Base-by-base conservation (phyloP, 176 grass and related monocot genomes). In the Oryza punctata region DNA sequence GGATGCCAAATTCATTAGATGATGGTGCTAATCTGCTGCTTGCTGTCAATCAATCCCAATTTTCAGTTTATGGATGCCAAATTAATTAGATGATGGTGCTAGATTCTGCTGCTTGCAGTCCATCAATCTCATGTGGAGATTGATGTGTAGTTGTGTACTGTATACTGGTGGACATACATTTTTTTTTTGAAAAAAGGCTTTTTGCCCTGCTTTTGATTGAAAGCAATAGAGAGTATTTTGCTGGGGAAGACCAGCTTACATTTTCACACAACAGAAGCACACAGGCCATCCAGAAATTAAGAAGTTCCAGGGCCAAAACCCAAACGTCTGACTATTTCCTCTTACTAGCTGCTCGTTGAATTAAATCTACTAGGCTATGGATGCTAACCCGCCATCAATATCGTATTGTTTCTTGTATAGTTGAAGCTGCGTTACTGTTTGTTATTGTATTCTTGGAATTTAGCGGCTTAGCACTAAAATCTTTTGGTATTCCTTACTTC, bases 401-500 rank as follows among this genome's bases (percentile, higher is more conserved):
- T 75, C 13, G 1, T 76, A 54, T 35, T 72, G 32, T 72, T 72
- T 86, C 37, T 61, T 29, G 18, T 87, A 32, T 80, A 24, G 23
- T 80, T 28, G 10, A 67, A 30, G 13, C 43, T 28, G 0, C 16
- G 11, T 73, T 38, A 47, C 78, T 63, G 83, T 2, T 4, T 74
- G 40, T 9, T 10, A 78, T 63, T 82, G 5, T 87, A 79, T 74
- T 86, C 3, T 24, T 35, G 63, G 16, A 90, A 72, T 75, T 60
- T 9, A 74, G 23, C 37, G 12, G 40, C 23, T 78, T 63, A 13
- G 29, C 61, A 40, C 59, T 35, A 59, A 11, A 73, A 74, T 87
- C 10, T 78, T 83, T 46, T 83, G 70, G 8, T 45, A 12, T 73
- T 73, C 38, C 71, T 76, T 85, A 69, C 47, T 85, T 70, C 19